Conservation (phyloP, 768 basidiomycete species). For the Tricholoma terreum region DNA sequence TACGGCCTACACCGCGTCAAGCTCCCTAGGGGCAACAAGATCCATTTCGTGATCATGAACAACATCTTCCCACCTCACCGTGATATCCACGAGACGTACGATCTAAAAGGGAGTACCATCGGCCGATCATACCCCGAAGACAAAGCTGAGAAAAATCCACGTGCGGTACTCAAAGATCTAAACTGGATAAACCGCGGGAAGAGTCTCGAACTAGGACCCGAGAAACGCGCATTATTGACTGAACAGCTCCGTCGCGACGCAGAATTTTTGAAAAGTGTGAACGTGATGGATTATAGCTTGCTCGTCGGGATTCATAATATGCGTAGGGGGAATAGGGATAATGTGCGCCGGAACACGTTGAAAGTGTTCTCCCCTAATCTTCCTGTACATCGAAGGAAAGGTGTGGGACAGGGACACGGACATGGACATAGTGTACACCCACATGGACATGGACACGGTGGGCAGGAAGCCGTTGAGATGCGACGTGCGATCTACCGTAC, state of each 20-base stretch:
- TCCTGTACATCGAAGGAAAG: constrained; percentile 55
- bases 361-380: constrained; percentile 90
- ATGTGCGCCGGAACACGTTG: constrained; percentile 85
- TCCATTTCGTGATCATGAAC: constrained; percentile 99
- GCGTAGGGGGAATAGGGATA: constrained; percentile 87
- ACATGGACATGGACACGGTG: constrained; percentile 30
- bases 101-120: constrained; percentile 92
- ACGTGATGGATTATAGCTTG: constrained; percentile 96
- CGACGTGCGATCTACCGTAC: constrained; percentile 76
- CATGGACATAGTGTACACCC: constrained; percentile 32
- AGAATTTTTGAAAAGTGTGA: constrained; percentile 75
- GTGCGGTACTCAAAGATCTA: constrained; percentile 91
- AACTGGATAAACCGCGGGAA: constrained; percentile 90
- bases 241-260: constrained; percentile 90
- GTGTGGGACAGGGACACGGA: constrained; percentile 19
- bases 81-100: constrained; percentile 97
- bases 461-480: constrained; percentile 70
- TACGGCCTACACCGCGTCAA: constrained; percentile 98
- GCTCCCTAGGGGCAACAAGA: constrained; percentile 88
- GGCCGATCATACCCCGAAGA: constrained; percentile 88
- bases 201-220: constrained; percentile 87
- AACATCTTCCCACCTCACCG: constrained; percentile 97
- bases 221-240: constrained; percentile 86
- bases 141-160: constrained; percentile 71
- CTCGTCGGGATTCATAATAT: constrained; percentile 94